These are phyloP conservation scores for Arabis alpina DNA, from an alignment of 345 rosid genomes.

Conservation along the genomic window DNA sequence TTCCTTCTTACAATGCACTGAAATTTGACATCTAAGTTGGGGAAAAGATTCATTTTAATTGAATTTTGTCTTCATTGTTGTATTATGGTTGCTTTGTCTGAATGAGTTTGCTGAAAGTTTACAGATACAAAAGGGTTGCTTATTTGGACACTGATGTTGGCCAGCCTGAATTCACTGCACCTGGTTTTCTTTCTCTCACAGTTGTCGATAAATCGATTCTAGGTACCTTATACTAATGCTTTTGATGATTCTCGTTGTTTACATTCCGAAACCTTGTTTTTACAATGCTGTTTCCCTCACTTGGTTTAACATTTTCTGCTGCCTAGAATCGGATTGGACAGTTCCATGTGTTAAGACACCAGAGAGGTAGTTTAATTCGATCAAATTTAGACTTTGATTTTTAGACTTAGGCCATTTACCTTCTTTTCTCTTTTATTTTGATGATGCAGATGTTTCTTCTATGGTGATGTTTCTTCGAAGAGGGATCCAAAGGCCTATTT, in stretches of 20 bases:
- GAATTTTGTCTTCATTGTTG: constrained; percentile 1
- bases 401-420: neutral
- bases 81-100: neutral
- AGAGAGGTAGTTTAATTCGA: constrained; percentile 63
- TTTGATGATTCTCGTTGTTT: neutral
- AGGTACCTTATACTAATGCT: constrained; percentile 50
- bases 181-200: constrained; percentile 87
- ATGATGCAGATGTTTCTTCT: constrained; percentile 71
- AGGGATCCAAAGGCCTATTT: constrained; percentile 80
- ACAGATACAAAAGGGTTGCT: constrained; percentile 79
- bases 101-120: constrained; percentile 17
- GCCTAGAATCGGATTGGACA: constrained; percentile 61
- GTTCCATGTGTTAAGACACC: constrained; percentile 94
- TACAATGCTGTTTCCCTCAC: neutral
- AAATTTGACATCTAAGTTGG: neutral
- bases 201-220: constrained; percentile 62
- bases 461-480: constrained; percentile 86
- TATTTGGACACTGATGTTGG: constrained; percentile 97
- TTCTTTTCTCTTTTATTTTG: constrained; percentile 5
- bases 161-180: constrained; percentile 90
- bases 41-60: neutral
- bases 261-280: neutral
- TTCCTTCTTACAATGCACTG: neutral
- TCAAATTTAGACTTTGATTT: neutral
- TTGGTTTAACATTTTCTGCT: constrained; percentile 25